phyloP scores from a whole-genome alignment of 1,284 basidiomycete species.

The Cronartium quercuum region DNA sequence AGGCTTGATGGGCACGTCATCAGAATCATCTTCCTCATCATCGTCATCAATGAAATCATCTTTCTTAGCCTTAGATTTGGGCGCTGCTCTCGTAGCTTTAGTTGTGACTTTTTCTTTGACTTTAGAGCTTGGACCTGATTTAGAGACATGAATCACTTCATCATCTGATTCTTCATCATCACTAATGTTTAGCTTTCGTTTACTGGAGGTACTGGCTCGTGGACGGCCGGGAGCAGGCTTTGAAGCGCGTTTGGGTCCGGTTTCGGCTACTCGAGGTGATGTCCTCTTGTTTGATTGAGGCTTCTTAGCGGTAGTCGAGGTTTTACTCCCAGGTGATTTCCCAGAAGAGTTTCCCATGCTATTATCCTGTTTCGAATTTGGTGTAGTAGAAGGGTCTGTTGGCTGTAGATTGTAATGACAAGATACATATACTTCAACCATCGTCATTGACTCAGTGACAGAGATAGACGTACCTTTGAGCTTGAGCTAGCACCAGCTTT shows the following conservation, averaged over 20 bases:
- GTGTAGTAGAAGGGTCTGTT: no score
- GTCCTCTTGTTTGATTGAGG: background rate
- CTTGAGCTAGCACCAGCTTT: background rate
- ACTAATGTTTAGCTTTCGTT: background rate
- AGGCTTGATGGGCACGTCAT: background rate
- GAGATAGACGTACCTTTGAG: background rate
- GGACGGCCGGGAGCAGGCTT: background rate
- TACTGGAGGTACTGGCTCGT: background rate
- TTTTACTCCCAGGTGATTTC: background rate
- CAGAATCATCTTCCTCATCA: background rate
- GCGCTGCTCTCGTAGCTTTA: background rate
- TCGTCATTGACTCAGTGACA: background rate
- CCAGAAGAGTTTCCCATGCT: no score
- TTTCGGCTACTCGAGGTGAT: background rate
- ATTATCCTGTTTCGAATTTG: no score
- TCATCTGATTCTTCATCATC: background rate
- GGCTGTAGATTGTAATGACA: no score
- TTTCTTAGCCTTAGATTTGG: background rate
- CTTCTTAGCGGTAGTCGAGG: background rate
- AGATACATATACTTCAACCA: no score
- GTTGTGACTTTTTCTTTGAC: background rate
- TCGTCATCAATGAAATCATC: background rate
- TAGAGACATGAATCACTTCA: background rate
- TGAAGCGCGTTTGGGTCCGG: background rate
- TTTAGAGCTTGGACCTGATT: background rate